phyloP scores from a whole-genome alignment of 2,329 filamentous ascomycete genomes.

The Talaromyces funiculosus region DNA sequence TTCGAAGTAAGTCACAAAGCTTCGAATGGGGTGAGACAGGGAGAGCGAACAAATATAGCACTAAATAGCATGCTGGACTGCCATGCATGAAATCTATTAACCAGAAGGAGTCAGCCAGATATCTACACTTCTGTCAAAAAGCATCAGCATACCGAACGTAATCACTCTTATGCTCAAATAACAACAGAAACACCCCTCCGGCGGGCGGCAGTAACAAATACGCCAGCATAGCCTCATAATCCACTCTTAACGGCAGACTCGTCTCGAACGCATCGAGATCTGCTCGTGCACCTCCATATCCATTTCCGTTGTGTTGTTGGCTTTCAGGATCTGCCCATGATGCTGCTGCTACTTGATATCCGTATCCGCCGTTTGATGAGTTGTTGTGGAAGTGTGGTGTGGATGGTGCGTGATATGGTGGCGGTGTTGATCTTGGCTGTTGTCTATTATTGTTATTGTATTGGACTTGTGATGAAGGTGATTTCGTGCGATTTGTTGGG shows the following conservation, averaged over 20 bases:
- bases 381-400: not conserved
- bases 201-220: slow-evolving; percentile 81
- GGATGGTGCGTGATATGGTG: slow-evolving; percentile 3
- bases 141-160: slow-evolving; percentile 70
- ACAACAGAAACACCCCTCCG: slow-evolving; percentile 74
- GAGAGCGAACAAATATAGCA: slow-evolving; percentile 49
- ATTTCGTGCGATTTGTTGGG: slow-evolving; percentile 41
- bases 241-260: slow-evolving; percentile 75
- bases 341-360: slow-evolving; percentile 4
- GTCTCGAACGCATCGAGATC: slow-evolving; percentile 80
- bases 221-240: slow-evolving; percentile 84
- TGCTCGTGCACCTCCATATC: slow-evolving; percentile 49
- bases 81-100: slow-evolving; percentile 84
- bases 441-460: slow-evolving; percentile 1
- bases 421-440: not conserved
- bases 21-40: not conserved
- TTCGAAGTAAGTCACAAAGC: not conserved
- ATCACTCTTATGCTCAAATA: slow-evolving; percentile 90
- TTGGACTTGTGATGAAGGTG: slow-evolving; percentile 38
- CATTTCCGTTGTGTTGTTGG: slow-evolving; percentile 20
- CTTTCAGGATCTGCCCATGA: slow-evolving; percentile 14
- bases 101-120: not conserved
- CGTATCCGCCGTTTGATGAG: slow-evolving; percentile 2
- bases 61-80: slow-evolving; percentile 82
- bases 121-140: not conserved